phyloP scores from a whole-genome alignment of 306 rosid genomes.

The Boehmeria nivea region DNA sequence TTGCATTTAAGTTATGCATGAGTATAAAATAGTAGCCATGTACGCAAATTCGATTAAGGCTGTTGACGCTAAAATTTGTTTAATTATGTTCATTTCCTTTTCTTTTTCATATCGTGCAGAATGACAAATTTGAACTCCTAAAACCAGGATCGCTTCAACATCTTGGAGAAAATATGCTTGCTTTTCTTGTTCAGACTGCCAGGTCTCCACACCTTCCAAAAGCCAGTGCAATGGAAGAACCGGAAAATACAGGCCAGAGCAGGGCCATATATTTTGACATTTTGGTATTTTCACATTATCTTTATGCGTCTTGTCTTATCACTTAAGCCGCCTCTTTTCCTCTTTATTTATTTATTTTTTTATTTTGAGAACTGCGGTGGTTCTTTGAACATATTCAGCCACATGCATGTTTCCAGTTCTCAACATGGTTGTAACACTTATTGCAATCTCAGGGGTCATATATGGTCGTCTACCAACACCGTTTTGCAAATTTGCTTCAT shows the following conservation, averaged over 20 bases:
- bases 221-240: slow-evolving; percentile 35
- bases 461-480: slow-evolving; percentile 76
- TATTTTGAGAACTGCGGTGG: too few relatives aligned
- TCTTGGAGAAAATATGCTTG: slow-evolving; percentile 98
- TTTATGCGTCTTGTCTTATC: not conserved
- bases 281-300: slow-evolving; percentile 41
- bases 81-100: not conserved
- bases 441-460: slow-evolving; percentile 60
- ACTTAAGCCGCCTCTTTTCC: too few relatives aligned
- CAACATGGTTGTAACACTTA: slow-evolving; percentile 21
- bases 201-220: slow-evolving; percentile 66
- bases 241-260: slow-evolving; percentile 40
- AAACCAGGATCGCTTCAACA: slow-evolving; percentile 90
- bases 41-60: not conserved
- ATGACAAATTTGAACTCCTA: slow-evolving; percentile 81
- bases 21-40: not conserved
- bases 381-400: too few relatives aligned
- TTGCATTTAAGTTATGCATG: too few relatives aligned
- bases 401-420: slow-evolving; percentile 15
- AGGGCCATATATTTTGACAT: slow-evolving; percentile 74
- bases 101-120: slow-evolving; percentile 40
- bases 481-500: slow-evolving; percentile 66
- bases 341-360: too few relatives aligned
- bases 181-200: slow-evolving; percentile 72
- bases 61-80: not conserved